phyloP scores from a whole-genome alignment of 495 filamentous ascomycete species.

The Penicillium antarcticum region DNA sequence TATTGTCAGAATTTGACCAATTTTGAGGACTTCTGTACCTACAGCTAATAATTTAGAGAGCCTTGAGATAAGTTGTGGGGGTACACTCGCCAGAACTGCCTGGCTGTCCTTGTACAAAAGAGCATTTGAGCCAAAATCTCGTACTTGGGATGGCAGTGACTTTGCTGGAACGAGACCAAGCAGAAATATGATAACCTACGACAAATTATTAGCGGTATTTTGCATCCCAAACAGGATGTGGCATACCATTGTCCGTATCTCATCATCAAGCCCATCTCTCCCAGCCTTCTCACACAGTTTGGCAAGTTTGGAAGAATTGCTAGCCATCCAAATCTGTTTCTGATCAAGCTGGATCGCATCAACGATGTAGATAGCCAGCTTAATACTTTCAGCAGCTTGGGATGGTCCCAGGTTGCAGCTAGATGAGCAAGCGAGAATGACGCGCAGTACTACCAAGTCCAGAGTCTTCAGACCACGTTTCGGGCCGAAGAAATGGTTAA shows the following conservation, averaged over 20 bases:
- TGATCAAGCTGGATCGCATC: conserved; percentile 38
- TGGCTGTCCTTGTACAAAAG: conserved; percentile 28
- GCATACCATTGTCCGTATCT: conserved; percentile 42
- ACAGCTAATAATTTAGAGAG: conserved; percentile 26
- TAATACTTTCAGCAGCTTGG: conserved; percentile 46
- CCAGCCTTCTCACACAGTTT: conserved; percentile 54
- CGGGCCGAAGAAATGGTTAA: conserved; percentile 46
- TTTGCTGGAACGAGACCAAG: conserved; percentile 24
- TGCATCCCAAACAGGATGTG: not conserved
- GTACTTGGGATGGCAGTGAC: conserved; percentile 23
- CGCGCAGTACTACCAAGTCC: conserved; percentile 50
- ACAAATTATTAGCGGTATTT: conserved; percentile 6
- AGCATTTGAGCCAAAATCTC: conserved; percentile 20
- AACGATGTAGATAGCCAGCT: conserved; percentile 47
- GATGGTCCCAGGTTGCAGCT: conserved; percentile 32
- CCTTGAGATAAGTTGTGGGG: conserved; percentile 19
- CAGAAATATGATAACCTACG: conserved; percentile 7
- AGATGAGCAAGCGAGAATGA: conserved; percentile 50
- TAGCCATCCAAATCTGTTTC: conserved; percentile 42
- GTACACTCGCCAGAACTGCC: conserved; percentile 18
- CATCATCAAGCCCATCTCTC: conserved; percentile 30
- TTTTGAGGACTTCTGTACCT: conserved; percentile 3
- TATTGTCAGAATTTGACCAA: not conserved
- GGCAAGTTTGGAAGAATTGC: conserved; percentile 38
- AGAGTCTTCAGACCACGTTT: conserved; percentile 52